These are phyloP conservation scores for Santalum album DNA, from an alignment of 164 flowering plant species.

Conservation along the genomic window DNA sequence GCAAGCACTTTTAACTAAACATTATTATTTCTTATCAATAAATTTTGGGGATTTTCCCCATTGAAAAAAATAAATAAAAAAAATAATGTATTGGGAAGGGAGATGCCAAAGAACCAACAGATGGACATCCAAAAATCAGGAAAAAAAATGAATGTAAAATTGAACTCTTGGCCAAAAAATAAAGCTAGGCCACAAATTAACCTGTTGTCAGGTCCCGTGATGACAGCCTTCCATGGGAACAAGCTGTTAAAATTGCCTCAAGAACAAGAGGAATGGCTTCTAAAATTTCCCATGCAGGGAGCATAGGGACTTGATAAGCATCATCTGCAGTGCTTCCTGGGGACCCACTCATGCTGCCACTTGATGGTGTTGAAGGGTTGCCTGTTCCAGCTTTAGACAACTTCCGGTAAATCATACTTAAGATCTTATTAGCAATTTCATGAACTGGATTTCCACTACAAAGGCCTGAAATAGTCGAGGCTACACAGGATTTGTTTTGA, in stretches of 20 bases:
- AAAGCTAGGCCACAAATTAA: constrained; percentile 14
- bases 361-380: constrained; percentile 36
- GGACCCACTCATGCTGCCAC: constrained; percentile 49
- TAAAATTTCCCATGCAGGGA: constrained; percentile 91
- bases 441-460: constrained; percentile 61
- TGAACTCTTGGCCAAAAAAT: background rate
- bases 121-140: too few species aligned
- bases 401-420: constrained; percentile 68
- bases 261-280: constrained; percentile 86
- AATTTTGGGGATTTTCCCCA: too few species aligned
- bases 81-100: too few species aligned
- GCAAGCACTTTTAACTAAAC: too few species aligned
- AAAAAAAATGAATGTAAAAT: background rate
- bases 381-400: constrained; percentile 36
- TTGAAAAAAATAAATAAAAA: too few species aligned
- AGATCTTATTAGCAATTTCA: constrained; percentile 61
- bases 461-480: constrained; percentile 69
- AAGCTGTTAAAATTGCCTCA: constrained; percentile 77
- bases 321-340: constrained; percentile 49
- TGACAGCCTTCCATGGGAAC: constrained; percentile 81
- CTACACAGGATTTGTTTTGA: constrained; percentile 74
- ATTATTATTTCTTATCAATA: too few species aligned
- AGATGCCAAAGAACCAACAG: too few species aligned
- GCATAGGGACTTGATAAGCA: constrained; percentile 35
- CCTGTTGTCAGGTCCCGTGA: constrained; percentile 88